Conservation (phyloP, 2,329 filamentous ascomycete genomes). For the Ophiostoma montium region DNA sequence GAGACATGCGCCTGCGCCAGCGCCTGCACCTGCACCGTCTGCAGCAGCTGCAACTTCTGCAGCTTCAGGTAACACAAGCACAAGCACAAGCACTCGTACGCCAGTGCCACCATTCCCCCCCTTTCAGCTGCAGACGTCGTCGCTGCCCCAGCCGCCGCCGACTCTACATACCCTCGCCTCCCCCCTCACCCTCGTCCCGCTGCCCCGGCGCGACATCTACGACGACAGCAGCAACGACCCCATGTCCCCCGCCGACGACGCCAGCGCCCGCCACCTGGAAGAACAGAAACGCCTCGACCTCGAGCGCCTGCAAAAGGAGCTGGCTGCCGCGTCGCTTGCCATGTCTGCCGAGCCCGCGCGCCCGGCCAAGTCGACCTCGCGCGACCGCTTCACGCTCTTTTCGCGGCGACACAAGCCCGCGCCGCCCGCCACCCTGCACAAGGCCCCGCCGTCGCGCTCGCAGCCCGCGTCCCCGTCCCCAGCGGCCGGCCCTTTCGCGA, state of each 20-base stretch:
- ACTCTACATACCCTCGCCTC: background rate
- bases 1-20: background rate
- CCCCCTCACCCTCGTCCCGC: slow-evolving; percentile 4
- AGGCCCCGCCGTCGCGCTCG: slow-evolving; percentile 10
- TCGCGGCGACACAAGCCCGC: slow-evolving; percentile 17
- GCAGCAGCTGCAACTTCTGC: background rate
- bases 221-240: slow-evolving; percentile 20
- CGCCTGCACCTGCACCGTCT: background rate
- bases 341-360: background rate
- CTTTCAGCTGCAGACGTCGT: background rate
- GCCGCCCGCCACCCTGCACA: slow-evolving; percentile 18
- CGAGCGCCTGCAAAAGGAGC: slow-evolving; percentile 29
- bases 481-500: background rate
- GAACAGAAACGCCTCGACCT: slow-evolving; percentile 37
- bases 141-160: background rate
- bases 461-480: background rate
- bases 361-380: background rate
- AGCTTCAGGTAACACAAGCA: background rate
- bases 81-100: background rate
- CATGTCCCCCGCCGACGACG: slow-evolving; percentile 27
- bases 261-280: slow-evolving; percentile 28
- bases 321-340: slow-evolving; percentile 16
- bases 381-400: background rate
- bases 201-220: slow-evolving; percentile 7
- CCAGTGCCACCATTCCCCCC: no score